Evolutionary conservation across 2,329 filamentous ascomycete species (phyloP).

Genomic region (Diaporthe ampelina): DNA sequence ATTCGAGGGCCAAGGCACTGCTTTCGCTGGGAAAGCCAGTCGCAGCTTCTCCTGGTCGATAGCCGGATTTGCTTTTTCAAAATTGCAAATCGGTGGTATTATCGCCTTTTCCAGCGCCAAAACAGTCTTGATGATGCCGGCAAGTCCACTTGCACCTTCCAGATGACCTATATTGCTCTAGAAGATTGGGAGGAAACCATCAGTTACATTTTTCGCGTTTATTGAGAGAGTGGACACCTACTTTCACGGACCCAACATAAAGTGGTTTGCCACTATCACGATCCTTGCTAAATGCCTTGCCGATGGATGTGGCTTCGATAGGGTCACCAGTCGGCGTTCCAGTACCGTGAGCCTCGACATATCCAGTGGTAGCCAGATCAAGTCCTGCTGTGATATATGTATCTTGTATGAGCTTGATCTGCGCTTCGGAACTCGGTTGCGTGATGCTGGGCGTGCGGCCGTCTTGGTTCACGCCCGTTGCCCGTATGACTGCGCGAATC

Average conservation of each 20-base stretch:
- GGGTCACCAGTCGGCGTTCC: slow-evolving; percentile 56
- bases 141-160: slow-evolving; percentile 64
- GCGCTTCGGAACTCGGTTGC: slow-evolving; percentile 53
- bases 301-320: slow-evolving; percentile 58
- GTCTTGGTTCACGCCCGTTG: slow-evolving; percentile 56
- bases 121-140: slow-evolving; percentile 65
- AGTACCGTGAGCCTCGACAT: slow-evolving; percentile 20
- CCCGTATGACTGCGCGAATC: slow-evolving; percentile 56
- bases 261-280: slow-evolving; percentile 46
- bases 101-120: slow-evolving; percentile 65
- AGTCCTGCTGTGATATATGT: slow-evolving; percentile 50
- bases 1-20: slow-evolving; percentile 16
- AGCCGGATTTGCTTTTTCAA: slow-evolving; percentile 60
- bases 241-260: slow-evolving; percentile 53
- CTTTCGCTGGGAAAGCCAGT: background rate
- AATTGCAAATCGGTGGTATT: slow-evolving; percentile 64
- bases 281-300: slow-evolving; percentile 49
- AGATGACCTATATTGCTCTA: slow-evolving; percentile 60
- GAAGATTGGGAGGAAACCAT: background rate
- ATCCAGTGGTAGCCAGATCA: background rate
- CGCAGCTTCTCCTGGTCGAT: background rate
- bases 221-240: background rate
- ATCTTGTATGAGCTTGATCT: slow-evolving; percentile 51
- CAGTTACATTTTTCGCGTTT: background rate
- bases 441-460: slow-evolving; percentile 59